Base-by-base conservation (phyloP, 352 stramenopile genomes). In the Pythium pyrilobum region DNA sequence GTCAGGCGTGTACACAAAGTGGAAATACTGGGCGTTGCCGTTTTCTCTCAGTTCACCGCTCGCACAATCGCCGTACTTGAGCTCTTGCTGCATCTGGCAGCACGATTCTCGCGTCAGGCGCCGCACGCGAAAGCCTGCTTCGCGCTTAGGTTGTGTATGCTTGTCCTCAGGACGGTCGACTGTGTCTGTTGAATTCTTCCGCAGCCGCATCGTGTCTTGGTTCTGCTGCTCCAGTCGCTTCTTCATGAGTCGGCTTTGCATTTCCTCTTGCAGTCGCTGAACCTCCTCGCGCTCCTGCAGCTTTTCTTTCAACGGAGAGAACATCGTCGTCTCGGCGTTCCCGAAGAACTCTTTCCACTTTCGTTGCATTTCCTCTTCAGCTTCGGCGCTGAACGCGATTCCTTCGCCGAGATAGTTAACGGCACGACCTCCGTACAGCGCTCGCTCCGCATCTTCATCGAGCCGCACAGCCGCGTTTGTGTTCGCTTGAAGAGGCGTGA, bases 321-420 rank as follows among this genome's bases (percentile, higher is more conserved):
- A 87, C 68, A 89, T 77, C 11, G 59, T 75, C 2, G 38, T 50
- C 42, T 89, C 79, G 0, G 77, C 75, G 12, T 75, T 58, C 8
- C 48, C 55, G 45, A 89, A 89, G 43, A 87, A 79, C 7, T 69
- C 47, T n/a, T 67, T 36, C 79, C 77, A 89, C 45, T 81, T 85
- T 7, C 73, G 64, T 27, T 81, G 62, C 70, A 81, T 78, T 4
- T 58, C 33, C 21, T 49, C 59, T 56, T 87, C 74, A 0, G 62
- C 64, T 23, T 89, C 77, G 0, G 52, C n/a, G 25, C 57, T 79
- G 15, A 87, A 71, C 2, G 56, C 67, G n/a, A 89, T 78, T 2
- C 63, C 74, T 28, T 77, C 77, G 5, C 69, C 74, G 5, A 85
- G 41, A 20, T 54, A 45, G 23, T 72, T 62, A 5, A 59, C 24